Base-by-base conservation (phyloP, 306 rosid genomes). In the Adenanthera pavonina region DNA sequence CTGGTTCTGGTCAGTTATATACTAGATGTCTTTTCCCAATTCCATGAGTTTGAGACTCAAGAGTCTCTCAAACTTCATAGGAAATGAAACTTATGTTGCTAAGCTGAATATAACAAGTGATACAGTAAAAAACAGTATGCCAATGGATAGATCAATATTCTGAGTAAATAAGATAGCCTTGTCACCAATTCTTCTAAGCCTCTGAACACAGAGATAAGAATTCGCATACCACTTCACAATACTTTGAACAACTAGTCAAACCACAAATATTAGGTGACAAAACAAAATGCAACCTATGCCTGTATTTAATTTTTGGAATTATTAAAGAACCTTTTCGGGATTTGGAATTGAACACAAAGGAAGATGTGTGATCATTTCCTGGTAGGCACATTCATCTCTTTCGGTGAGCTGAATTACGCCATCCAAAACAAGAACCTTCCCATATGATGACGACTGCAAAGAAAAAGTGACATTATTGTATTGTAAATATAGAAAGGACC, bases 401-500 rank as follows among this genome's bases (percentile, higher is more conserved):
- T 96, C 99, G 0, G 99, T 96, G 62, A 96, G 94, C 88, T 96
- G 99, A 92, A 96, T 96, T 78, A 96, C 99, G 20, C 99, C 99
- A 68, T 96, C 99, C 88, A 96, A 85, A 79, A 96, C 88, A 78
- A 96, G 98, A 87, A 96, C 99, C 83, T 92, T 96, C 52, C 99
- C 99, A 49, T 96, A 96, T 1, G 99, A 88, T 3, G 97, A 86
- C 48, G 99, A 96, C 99, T 96, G 94, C 11, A 68, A 78, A 52
- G 69, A 53, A 7, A 19, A 74, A 69, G 75, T 74, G 11, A 60
- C 17, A 67, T 65, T 47, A 78, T 69, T 75, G 53, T 47, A n/a
- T 34, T 43, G 34, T 20, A 54, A 46, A 70, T 25, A 83, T n/a
- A 53, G 70, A 16, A 4, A 75, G 47, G 43, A 65, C 66, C 72